phyloP scores from a whole-genome alignment of 2,329 filamentous ascomycete genomes.

The Neocatenulostroma microsporum region DNA sequence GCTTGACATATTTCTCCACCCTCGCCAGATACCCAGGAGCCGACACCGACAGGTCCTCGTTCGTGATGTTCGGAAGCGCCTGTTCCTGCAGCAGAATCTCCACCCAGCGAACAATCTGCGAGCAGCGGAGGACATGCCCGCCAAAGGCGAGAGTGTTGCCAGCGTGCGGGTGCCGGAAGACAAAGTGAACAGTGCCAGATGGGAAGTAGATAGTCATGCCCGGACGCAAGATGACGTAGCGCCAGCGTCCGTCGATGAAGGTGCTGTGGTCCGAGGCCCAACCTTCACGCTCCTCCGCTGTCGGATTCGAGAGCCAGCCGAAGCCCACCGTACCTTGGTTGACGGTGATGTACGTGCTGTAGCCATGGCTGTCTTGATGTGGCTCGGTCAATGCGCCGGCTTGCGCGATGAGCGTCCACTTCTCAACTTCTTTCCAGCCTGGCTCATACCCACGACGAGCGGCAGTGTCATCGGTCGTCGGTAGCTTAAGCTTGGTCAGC shows the following conservation, averaged over 20 bases:
- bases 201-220: constrained; percentile 28
- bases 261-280: constrained; percentile 17
- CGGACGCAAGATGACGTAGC: constrained; percentile 24
- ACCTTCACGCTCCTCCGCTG: constrained; percentile 17
- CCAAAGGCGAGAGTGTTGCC: constrained; percentile 28
- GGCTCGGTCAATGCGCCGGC: constrained; percentile 28
- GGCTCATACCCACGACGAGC: constrained; percentile 20
- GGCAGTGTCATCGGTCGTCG: constrained; percentile 16
- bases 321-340: constrained; percentile 27
- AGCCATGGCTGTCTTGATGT: constrained; percentile 29
- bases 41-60: constrained; percentile 37
- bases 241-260: constrained; percentile 22
- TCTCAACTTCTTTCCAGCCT: constrained; percentile 30
- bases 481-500: constrained; percentile 27
- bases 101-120: constrained; percentile 36
- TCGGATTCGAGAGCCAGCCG: constrained; percentile 25
- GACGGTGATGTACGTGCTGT: constrained; percentile 28
- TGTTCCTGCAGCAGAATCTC: constrained; percentile 40
- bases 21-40: constrained; percentile 23
- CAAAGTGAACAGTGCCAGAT: constrained; percentile 28
- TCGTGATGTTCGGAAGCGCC: constrained; percentile 37
- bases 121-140: constrained; percentile 27
- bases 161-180: constrained; percentile 24
- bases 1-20: constrained; percentile 24
- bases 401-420: constrained; percentile 28